These are phyloP conservation scores for Penicillium hordei DNA, from an alignment of 2,329 filamentous ascomycete genomes.

Conservation along the genomic window DNA sequence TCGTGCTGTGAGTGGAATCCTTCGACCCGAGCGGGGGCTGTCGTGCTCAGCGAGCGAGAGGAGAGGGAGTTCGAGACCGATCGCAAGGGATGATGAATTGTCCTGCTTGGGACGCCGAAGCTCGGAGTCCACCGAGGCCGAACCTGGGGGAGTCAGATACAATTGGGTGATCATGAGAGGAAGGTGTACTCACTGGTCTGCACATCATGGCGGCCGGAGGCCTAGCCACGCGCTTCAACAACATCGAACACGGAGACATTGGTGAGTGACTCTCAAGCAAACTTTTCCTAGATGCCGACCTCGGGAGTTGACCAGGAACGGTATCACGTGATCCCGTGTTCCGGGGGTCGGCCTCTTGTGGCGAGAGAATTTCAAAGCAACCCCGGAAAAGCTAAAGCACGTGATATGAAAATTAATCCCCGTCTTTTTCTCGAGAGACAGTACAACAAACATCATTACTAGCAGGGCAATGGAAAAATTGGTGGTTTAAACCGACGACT, in stretches of 20 bases:
- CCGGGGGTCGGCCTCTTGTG: neutral
- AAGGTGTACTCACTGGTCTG: neutral
- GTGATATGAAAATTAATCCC: neutral
- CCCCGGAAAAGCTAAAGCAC: neutral
- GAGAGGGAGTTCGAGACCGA: neutral
- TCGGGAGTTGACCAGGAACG: neutral
- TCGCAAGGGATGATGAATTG: conserved; percentile 4
- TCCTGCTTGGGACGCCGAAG: neutral
- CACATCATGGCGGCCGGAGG: neutral
- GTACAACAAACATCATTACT: neutral
- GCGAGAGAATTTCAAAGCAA: conserved; percentile 2
- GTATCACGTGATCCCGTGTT: neutral
- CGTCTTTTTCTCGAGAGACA: neutral
- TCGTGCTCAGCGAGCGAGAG: conserved; percentile 2
- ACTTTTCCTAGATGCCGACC: neutral
- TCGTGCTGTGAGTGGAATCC: conserved; percentile 2
- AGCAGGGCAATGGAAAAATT: neutral
- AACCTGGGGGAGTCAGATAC: neutral
- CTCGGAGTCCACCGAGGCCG: conserved; percentile 1
- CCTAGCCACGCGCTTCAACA: conserved; percentile 5
- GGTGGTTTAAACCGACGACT: neutral
- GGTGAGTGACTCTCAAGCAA: conserved; percentile 1
- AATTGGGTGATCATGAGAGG: neutral
- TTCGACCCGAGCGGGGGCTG: neutral
- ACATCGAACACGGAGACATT: conserved; percentile 9